Percentiles rank a stretch among this genome's conserved stretches.
Conservation (phyloP, 73 alveolate genomes). For the Effrenium voratum region DNA sequence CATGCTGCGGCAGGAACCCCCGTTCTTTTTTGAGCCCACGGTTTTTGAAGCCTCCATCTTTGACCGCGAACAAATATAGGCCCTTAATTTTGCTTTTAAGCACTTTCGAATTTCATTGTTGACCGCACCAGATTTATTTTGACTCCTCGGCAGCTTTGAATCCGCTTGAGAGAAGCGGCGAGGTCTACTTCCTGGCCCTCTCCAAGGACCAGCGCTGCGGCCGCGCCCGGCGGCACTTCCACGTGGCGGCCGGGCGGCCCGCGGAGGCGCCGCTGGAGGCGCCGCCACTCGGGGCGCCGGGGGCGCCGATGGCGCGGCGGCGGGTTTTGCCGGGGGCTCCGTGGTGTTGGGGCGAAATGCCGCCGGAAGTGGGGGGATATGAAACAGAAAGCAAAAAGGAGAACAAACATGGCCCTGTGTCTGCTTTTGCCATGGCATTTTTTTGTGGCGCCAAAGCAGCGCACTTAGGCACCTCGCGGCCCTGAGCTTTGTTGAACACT, state of each 20-base stretch:
- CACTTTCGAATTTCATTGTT: no score
- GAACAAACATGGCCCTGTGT: not conserved
- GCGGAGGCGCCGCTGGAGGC: slow-evolving; percentile 47
- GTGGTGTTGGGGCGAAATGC: not conserved
- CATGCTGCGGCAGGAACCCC: not conserved
- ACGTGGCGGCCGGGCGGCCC: slow-evolving; percentile 61
- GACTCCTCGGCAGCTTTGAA: not conserved
- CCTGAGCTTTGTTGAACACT: no score
- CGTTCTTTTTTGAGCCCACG: no score
- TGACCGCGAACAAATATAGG: no score
- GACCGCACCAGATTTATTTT: no score
- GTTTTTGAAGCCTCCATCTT: no score
- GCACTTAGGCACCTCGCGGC: no score
- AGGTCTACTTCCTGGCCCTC: slow-evolving; percentile 79
- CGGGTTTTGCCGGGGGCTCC: not conserved
- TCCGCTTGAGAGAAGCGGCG: no score
- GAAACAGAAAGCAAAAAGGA: not conserved
- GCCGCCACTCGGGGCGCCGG: not conserved
- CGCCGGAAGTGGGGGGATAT: not conserved
- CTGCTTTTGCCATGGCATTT: not conserved
- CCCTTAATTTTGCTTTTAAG: no score
- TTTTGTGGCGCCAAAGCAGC: no score
- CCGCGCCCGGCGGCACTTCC: slow-evolving; percentile 63
- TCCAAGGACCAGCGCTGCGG: slow-evolving; percentile 45
- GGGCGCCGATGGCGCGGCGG: not conserved